These are phyloP conservation scores for Phaffia rhodozyma DNA, from an alignment of 1,284 basidiomycete genomes.

Conservation along the genomic window DNA sequence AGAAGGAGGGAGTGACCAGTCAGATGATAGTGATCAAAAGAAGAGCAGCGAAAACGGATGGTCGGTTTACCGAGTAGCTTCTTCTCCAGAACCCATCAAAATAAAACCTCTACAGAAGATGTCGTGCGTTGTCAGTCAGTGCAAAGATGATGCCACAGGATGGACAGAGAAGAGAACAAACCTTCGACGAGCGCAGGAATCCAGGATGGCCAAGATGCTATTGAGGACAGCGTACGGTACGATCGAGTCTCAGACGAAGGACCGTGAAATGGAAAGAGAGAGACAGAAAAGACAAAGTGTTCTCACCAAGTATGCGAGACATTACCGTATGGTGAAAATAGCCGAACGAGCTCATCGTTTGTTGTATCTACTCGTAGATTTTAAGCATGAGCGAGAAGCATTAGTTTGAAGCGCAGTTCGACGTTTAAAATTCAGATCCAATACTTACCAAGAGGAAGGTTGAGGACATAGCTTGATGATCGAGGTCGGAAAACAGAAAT, in stretches of 20 bases:
- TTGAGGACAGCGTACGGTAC: not conserved
- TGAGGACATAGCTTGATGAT: slow-evolving; percentile 15
- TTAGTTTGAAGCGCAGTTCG: too few relatives aligned
- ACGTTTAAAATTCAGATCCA: too few relatives aligned
- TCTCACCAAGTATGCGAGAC: slow-evolving; percentile 14
- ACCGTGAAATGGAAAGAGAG: not conserved
- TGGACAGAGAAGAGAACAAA: not conserved
- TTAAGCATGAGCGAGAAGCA: too few relatives aligned
- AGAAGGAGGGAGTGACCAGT: not conserved
- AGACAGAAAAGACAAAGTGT: too few relatives aligned
- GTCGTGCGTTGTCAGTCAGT: too few relatives aligned
- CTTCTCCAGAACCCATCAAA: slow-evolving; percentile 15
- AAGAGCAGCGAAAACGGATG: not conserved
- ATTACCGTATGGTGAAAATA: slow-evolving; percentile 11
- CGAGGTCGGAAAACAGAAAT: not conserved
- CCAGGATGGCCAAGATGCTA: slow-evolving; percentile 16
- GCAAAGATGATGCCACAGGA: not conserved
- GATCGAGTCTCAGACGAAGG: not conserved
- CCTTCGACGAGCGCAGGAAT: slow-evolving; percentile 15
- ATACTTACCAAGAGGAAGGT: slow-evolving; percentile 12
- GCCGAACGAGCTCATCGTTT: slow-evolving; percentile 13
- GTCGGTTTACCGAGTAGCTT: slow-evolving; percentile 2
- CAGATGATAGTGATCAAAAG: not conserved
- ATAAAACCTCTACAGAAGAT: slow-evolving; percentile 10
- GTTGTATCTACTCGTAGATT: not conserved